phyloP scores from a whole-genome alignment of 371 early-diverging fungal genomes.

The Gilbertella persicaria region DNA sequence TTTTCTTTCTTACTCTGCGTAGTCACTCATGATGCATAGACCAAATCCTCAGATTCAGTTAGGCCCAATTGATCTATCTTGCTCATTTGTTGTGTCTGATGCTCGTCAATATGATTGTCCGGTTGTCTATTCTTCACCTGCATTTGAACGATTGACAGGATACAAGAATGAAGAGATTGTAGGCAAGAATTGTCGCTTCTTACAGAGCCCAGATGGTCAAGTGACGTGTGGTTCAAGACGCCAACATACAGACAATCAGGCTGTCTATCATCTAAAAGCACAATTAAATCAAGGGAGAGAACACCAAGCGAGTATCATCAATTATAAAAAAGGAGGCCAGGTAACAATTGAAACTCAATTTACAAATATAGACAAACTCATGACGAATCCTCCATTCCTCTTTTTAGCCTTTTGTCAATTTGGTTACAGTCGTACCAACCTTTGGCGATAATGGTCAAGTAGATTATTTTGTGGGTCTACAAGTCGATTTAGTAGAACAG shows the following conservation, averaged over 20 bases:
- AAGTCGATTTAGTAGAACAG: conserved; percentile 65
- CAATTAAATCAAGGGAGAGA: conserved; percentile 49
- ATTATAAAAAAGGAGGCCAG: conserved; percentile 65
- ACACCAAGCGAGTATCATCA: conserved; percentile 63
- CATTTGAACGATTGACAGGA: conserved; percentile 63
- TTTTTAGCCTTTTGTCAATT: conserved; percentile 65
- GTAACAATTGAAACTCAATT: conserved; percentile 7
- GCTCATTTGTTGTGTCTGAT: conserved; percentile 56
- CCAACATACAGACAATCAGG: conserved; percentile 55
- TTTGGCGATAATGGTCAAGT: conserved; percentile 32
- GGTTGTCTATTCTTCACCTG: conserved; percentile 60
- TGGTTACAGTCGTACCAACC: conserved; percentile 68
- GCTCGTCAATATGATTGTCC: conserved; percentile 45
- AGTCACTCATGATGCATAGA: conserved; percentile 13
- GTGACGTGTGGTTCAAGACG: conserved; percentile 50
- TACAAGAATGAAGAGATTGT: conserved; percentile 55
- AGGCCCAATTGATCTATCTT: conserved; percentile 63
- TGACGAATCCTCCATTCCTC: neutral
- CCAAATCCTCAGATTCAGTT: conserved; percentile 53
- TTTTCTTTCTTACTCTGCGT: neutral
- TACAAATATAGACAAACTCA: neutral
- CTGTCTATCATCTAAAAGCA: conserved; percentile 54
- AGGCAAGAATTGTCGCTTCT: conserved; percentile 69
- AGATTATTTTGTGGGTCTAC: conserved; percentile 66
- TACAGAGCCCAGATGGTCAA: conserved; percentile 58